Base-by-base conservation (phyloP, 805 yeast species). In the Candida succiphila region DNA sequence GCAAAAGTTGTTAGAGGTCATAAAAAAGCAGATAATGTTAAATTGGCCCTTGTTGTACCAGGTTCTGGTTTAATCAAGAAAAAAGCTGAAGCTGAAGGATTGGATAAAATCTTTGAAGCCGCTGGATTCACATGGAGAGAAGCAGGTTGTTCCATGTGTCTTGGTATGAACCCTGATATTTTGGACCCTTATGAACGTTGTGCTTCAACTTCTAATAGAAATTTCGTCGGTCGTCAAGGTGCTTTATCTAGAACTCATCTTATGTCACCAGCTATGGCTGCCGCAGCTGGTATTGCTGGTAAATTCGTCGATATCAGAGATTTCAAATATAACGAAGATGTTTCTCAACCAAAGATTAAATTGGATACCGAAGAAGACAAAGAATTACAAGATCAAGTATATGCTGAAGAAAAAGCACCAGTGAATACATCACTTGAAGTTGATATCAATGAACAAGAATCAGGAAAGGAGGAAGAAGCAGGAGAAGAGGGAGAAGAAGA, bases 231-330 rank as follows among this genome's bases (percentile, higher is more conserved):
- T 50, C 88, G 98, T 63, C 98, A 92, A 69, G 98, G 98, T 65
- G 95, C 96, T 33, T 65, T 64, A 39, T 86, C 96, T 14, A 77
- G 98, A 66, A 92, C 98, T 15, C 98, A 92, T 58, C 72, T 92
- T 55, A 86, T 89, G 95, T 85, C 96, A 12, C 98, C 98, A 26
- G 95, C 95, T 17, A 92, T 92, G 98, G 98, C 98, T 31, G 98
- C 98, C 22, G 96, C 97, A 16, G 97, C 98, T 15, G 96, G 88
- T 49, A 78, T 92, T 46, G 72, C 71, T 36, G 98, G 98, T 45
- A 86, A 79, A 52, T 78, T 92, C 50, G 72, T 83, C 30, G 98
- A 92, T 55, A 88, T 88, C 48, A 79, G 98, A 63, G 80, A 84
- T 36, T 84, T 72, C 58, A 64, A 75, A 39, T 81, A 74, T 60